Percentiles rank a stretch among this genome's conserved stretches.
Conservation (phyloP, 352 stramenopile genomes). For the Globisporangium megalacanthum region DNA sequence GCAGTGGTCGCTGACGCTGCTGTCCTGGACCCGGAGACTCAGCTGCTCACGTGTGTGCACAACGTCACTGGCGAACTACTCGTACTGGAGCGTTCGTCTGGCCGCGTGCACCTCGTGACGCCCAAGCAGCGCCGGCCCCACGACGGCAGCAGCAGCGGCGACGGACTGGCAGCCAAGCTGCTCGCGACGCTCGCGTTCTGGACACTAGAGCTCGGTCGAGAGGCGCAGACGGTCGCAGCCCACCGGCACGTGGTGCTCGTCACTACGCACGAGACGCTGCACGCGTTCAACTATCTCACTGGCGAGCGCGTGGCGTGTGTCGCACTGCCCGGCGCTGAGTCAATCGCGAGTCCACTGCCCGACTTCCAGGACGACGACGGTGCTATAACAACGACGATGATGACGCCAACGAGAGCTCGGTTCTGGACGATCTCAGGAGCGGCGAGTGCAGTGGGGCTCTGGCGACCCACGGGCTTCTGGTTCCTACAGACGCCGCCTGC, state of each 20-base stretch:
- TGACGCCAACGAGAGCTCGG: constrained; percentile 8
- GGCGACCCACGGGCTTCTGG: constrained; percentile 51
- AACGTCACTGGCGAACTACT: constrained; percentile 77
- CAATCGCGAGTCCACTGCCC: background rate
- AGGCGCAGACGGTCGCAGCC: constrained; percentile 19
- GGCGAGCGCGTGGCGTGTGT: constrained; percentile 37
- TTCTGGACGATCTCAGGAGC: constrained; percentile 47
- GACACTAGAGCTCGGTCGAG: constrained; percentile 7
- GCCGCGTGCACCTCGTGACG: constrained; percentile 39
- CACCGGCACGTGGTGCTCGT: constrained; percentile 46
- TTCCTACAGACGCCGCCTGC: constrained; percentile 47
- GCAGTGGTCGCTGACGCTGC: constrained; percentile 2
- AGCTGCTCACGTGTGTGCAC: constrained; percentile 43
- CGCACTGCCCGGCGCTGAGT: constrained; percentile 16
- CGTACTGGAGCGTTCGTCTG: constrained; percentile 28
- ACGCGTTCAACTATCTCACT: constrained; percentile 50
- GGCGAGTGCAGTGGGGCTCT: constrained; percentile 56
- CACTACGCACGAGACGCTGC: constrained; percentile 14
- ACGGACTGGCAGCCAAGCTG: constrained; percentile 11
- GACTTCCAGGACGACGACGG: background rate
- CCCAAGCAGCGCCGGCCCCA: constrained; percentile 7
- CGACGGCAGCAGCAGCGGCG: background rate
- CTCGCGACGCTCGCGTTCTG: constrained; percentile 24
- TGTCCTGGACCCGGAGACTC: background rate
- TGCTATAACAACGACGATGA: background rate